These are phyloP conservation scores for Aspergillus baeticus DNA, from an alignment of 495 filamentous ascomycete species.

Conservation along the genomic window DNA sequence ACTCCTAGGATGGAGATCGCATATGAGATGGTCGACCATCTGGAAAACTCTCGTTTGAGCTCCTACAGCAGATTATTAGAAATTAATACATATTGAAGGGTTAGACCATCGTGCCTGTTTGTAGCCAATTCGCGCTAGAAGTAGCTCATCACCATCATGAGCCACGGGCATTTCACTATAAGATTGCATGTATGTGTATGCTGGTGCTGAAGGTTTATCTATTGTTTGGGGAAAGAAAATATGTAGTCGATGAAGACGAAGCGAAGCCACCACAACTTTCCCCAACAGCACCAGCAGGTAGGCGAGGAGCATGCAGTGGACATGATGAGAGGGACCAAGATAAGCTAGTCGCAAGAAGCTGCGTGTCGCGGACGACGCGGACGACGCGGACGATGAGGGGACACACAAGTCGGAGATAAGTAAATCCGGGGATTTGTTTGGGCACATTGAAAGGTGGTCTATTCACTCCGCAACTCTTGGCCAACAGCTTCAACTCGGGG, in stretches of 20 bases:
- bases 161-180: slow-evolving; percentile 43
- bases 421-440: slow-evolving; percentile 32
- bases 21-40: slow-evolving; percentile 74
- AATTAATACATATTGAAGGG: not conserved
- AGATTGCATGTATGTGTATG: too few species aligned
- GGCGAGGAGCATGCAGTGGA: not conserved
- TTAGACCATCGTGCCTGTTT: slow-evolving; percentile 51
- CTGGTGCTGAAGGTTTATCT: not conserved
- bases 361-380: not conserved
- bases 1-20: slow-evolving; percentile 72
- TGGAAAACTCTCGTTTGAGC: slow-evolving; percentile 64
- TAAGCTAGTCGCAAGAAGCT: not conserved
- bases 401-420: slow-evolving; percentile 28
- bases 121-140: slow-evolving; percentile 67
- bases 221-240: not conserved
- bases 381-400: not conserved
- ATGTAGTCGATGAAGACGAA: not conserved
- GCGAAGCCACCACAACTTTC: not conserved
- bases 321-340: slow-evolving; percentile 6
- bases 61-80: slow-evolving; percentile 40
- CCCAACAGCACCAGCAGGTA: not conserved
- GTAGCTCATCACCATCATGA: slow-evolving; percentile 62
- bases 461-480: slow-evolving; percentile 17
- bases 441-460: slow-evolving; percentile 35
- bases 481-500: not conserved